Base-by-base conservation (phyloP, 352 stramenopile species). In the Globisporangium lucens region DNA sequence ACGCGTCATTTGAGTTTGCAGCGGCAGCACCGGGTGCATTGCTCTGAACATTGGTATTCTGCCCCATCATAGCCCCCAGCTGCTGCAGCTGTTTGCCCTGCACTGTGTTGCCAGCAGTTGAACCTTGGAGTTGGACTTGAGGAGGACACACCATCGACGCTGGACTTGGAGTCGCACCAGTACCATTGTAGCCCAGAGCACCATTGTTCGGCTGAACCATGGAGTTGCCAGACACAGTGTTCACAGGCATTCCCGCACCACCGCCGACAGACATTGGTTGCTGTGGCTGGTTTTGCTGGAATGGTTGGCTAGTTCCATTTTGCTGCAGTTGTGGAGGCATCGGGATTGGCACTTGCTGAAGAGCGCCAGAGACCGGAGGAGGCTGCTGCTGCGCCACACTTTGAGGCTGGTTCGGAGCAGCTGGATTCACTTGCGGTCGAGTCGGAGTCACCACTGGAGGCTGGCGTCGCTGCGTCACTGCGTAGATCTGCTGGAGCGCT, bases 401-500 rank as follows among this genome's bases (percentile, higher is more conserved):
- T 41, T 61, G 56, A 61, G 56, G 66, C 43, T 57, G 61, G 62
- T 59, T 57, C 36, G 47, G 6, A n/a, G 67, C 71, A 67, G 55
- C 30, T 62, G 30, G 68, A 67, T 65, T 72, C 77, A 51, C 43
- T 51, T 51, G 43, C 43, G 47, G 51, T 60, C 58, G 64, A 33
- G 56, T 36, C 46, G 30, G 58, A 12, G 38, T 63, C 35, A 22
- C 33, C n/a, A n/a, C 56, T 27, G 69, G 67, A 33, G n/a, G 35
- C 41, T 82, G 82, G 29, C 80, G 86, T 41, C 79, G 75, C 68
- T 92, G 83, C 29, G 75, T 91, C 6, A 85, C 83, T 0, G 77
- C 80, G 77, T 87, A 84, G 70, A 95, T 93, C 60, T 95, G 87
- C 52, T 90, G 82, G 30, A 94, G 65, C 2, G 87, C 85, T 41